Percentiles rank a stretch among this genome's conserved stretches.
phyloP scores from a whole-genome alignment of 2,329 filamentous ascomycete genomes.

The Shiraia sp. region DNA sequence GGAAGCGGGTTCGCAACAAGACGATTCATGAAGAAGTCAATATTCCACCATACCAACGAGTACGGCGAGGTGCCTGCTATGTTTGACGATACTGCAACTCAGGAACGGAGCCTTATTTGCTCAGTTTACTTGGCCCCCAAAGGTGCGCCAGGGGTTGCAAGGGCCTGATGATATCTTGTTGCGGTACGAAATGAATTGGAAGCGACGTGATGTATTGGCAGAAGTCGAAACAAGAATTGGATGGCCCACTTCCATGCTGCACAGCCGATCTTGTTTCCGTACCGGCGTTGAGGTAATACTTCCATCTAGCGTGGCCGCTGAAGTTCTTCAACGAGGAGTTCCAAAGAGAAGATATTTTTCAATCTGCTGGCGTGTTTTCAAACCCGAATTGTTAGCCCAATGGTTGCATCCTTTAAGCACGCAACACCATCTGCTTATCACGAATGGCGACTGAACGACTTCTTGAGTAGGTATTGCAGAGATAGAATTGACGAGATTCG shows the following conservation, averaged over 20 bases:
- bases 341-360: too few species aligned
- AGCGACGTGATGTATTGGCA: too few species aligned
- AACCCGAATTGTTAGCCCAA: too few species aligned
- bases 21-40: conserved; percentile 1
- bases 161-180: too few species aligned
- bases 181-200: too few species aligned
- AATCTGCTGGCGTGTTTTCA: too few species aligned
- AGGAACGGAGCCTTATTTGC: background rate
- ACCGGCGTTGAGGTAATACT: background rate
- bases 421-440: conserved; percentile 8
- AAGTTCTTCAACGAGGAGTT: too few species aligned
- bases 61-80: background rate
- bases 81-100: background rate
- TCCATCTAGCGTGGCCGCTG: too few species aligned
- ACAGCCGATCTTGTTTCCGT: conserved; percentile 2
- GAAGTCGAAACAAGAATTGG: conserved; percentile 1
- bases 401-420: too few species aligned
- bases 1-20: conserved; percentile 11
- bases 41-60: background rate
- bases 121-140: too few species aligned
- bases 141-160: too few species aligned
- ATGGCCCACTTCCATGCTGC: conserved; percentile 6
- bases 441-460: conserved; percentile 4
- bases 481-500: conserved; percentile 3
- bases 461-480: background rate